Evolutionary conservation across 345 rosid genomes (phyloP).

Genomic region (Raphanus sativus): DNA sequence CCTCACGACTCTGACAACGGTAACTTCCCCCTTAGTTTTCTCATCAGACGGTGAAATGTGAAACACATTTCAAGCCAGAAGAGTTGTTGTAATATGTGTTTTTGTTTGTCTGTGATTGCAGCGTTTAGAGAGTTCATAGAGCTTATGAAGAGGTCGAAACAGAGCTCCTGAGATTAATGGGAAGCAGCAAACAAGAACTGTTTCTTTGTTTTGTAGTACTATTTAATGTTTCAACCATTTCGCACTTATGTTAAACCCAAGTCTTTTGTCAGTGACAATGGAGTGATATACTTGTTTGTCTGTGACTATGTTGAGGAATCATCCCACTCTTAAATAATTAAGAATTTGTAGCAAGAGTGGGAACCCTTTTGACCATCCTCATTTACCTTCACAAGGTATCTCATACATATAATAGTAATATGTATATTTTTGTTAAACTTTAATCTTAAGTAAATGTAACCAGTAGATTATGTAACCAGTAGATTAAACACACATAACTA

Average conservation of each 20-base stretch:
- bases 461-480: background rate
- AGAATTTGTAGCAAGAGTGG: background rate
- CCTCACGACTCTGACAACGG: conserved; percentile 92
- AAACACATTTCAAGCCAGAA: conserved; percentile 2
- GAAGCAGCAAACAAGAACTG: background rate
- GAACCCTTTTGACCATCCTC: background rate
- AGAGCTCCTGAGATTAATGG: conserved; percentile 24
- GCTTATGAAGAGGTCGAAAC: conserved; percentile 51
- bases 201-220: conserved; percentile 27
- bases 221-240: conserved; percentile 1
- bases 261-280: conserved; percentile 21
- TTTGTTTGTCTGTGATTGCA: conserved; percentile 27
- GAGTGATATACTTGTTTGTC: conserved; percentile 15
- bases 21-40: conserved; percentile 24
- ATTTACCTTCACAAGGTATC: too few species aligned
- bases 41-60: background rate
- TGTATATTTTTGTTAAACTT: too few species aligned
- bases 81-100: background rate
- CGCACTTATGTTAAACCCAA: background rate
- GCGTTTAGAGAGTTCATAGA: conserved; percentile 58
- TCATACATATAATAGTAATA: too few species aligned
- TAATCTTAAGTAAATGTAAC: background rate
- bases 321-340: conserved; percentile 10
- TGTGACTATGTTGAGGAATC: background rate
- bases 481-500: background rate